Evolutionary conservation across 129 eudicot species (phyloP), one percentile per base, ranked within the genome.

Genomic region (Flaveria sonorensis): DNA sequence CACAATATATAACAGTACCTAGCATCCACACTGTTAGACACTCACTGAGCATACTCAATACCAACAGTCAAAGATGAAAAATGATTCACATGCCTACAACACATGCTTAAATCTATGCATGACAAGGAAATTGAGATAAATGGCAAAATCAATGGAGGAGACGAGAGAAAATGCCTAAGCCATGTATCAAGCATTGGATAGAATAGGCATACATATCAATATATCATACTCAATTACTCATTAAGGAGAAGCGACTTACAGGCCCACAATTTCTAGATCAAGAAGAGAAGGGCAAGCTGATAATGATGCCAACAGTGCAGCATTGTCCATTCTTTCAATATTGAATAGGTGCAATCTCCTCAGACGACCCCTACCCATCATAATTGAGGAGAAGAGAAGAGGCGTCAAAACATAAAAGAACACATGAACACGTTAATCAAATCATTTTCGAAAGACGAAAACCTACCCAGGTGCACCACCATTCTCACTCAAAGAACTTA

Each of bases 211-310:
- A 48, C 53, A 11, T 24, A 61, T 24, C 67, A 61, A 0, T n/a
- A n/a, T n/a, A n/a, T n/a, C n/a, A n/a, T n/a, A n/a, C n/a, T n/a
- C n/a, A n/a, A n/a, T n/a, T n/a, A 12, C 67, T 11, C 16, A 60
- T 48, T 40, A 69, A 79, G 47, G 42, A 77, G 10, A 77, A 50
- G n/a, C 57, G 70, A 87, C 95, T 91, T 86, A 91, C 97, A 88
- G 89, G 78, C 95, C 91, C 73, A 91, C 89, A 43, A 91, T 82
- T 77, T 89, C 92, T 9, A 91, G 86, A 81, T 88, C 97, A 70
- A 83, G 83, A 57, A 91, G 86, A 77, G 85, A 79, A 20, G 87
- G 86, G 77, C 95, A 91, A 45, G 86, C 81, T 74, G 87, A 83
- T 73, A 91, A 72, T 66, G 97, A 84, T 52, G 83, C 79, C 52